Base-by-base conservation (phyloP, 257 asterid genomes). In the Solanum sitiens region DNA sequence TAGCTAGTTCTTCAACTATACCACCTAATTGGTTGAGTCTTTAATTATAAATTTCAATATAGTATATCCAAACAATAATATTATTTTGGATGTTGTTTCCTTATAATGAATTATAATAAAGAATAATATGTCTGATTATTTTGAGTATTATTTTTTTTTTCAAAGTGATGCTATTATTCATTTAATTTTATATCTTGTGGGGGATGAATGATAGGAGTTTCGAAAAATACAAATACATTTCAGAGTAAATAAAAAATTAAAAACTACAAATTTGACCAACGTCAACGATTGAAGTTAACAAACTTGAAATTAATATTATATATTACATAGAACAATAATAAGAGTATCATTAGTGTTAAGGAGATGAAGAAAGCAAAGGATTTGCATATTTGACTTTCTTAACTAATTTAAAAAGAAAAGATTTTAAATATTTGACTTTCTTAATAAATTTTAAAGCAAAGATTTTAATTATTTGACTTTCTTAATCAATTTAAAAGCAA, bases 151-250 rank as follows among this genome's bases (percentile, higher is more conserved):
- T 3, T 3, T 0, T 70, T 32, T 15, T 68, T 14, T 7, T 7
- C n/a, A 1, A 70, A 32, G 35, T 32, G 42, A 70, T 15, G 15
- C 11, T 14, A 6, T 3, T 11, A 14, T 30, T 14, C 20, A 30
- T 14, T 30, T 70, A 7, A 50, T 95, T 63, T 16, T 92, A 91
- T 82, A 94, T 80, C 45, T 32, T 15, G 12, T 15, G 2, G 11
- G 11, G 3, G 7, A 71, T 71, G 14, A 71, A 5, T 71, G 42
- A 71, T 1, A 30, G 3, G 14, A 13, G 6, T 32, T n/a, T 32
- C 13, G 0, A 70, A 13, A 1, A 1, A 16, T 16, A 15, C 0
- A 14, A 20, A 71, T 71, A 7, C 18, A 32, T 16, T 71, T 15
- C 13, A 6, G 23, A 70, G 37, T 11, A 27, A 68, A 11, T 2